Evolutionary conservation across 2,329 filamentous ascomycete species (phyloP), one percentile per base, ranked within the genome.

Genomic region (Rutstroemia sydowiana): DNA sequence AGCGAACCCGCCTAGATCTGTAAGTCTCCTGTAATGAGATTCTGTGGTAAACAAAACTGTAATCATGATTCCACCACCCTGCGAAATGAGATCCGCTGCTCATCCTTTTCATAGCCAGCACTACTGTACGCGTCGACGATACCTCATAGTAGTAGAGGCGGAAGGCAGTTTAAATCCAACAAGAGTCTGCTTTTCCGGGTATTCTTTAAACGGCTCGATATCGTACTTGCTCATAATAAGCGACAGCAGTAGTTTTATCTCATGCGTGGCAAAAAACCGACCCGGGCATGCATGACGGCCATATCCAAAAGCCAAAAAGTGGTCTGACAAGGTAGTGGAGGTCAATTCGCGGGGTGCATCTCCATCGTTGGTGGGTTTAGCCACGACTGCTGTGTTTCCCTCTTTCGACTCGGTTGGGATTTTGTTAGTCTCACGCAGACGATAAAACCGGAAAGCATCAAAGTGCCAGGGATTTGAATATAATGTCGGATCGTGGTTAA

Each of bases 211-310:
- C 7, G 7, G 30, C 42, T 30, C 54, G 10, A 20, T 16, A 10
- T 40, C 37, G 37, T 40, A 57, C 42, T 50, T 48, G 45, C 55
- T 11, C 39, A 61, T 7, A 16, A 58, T 30, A 37, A 31, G 36
- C 5, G 46, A 26, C 11, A 61, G 30, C 21, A 59, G 18, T 10
- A 61, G 30, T 58, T 63, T 59, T 9, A 62, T 56, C 45, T 58
- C 51, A 21, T 58, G 55, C 2, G 50, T 46, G 14, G 59, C 61
- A 53, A 62, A 60, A 48, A 61, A 63, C 6, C 61, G 49, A 3
- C 61, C 61, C 4, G 61, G 59, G 21, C 61, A 63, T 5, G 61
- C 61, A 41, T 62, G 57, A 21, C 51, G 56, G 20, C 61, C 61
- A 26, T 57, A 54, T 6, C 61, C 61, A 26, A 61, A 63, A 2